Conservation (phyloP, 371 early-diverging fungal species). For the Mortierella sp. region DNA sequence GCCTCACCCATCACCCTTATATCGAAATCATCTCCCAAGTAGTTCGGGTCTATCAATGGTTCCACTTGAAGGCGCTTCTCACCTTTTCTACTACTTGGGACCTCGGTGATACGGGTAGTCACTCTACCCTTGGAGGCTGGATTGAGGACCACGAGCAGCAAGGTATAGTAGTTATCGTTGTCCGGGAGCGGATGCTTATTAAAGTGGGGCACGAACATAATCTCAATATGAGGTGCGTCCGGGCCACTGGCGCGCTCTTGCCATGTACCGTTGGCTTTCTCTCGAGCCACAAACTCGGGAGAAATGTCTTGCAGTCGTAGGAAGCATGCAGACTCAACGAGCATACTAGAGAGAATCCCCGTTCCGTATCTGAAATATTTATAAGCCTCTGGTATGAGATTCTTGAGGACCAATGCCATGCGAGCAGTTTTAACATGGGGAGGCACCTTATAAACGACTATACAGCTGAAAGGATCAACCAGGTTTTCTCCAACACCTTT, state of each 20-base stretch:
- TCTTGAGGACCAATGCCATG: background rate
- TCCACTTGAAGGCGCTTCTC: constrained; percentile 22
- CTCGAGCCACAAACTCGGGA: constrained; percentile 51
- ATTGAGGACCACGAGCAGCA: constrained; percentile 38
- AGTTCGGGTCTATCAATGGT: constrained; percentile 48
- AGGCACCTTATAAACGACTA: constrained; percentile 17
- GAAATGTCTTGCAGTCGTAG: constrained; percentile 47
- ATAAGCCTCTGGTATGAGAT: constrained; percentile 7
- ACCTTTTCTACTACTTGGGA: constrained; percentile 12
- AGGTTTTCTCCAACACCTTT: constrained; percentile 36
- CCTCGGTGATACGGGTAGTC: background rate
- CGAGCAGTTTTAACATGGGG: constrained; percentile 9
- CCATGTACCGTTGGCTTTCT: constrained; percentile 54
- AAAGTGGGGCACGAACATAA: constrained; percentile 26
- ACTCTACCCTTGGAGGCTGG: constrained; percentile 30
- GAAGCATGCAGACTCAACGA: constrained; percentile 27
- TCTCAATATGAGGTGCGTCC: constrained; percentile 42
- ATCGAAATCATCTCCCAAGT: constrained; percentile 44
- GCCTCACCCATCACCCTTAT: constrained; percentile 39
- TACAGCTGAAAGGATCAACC: constrained; percentile 17
- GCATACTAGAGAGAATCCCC: constrained; percentile 1
- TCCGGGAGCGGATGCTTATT: background rate
- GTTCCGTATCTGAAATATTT: constrained; percentile 18
- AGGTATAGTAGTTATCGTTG: constrained; percentile 19
- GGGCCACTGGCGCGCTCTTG: constrained; percentile 49